Percentiles rank a stretch among this genome's conserved stretches.
These are phyloP conservation scores for Pseudomassariella vexata DNA, from an alignment of 2,329 filamentous ascomycete species.

Conservation along the genomic window DNA sequence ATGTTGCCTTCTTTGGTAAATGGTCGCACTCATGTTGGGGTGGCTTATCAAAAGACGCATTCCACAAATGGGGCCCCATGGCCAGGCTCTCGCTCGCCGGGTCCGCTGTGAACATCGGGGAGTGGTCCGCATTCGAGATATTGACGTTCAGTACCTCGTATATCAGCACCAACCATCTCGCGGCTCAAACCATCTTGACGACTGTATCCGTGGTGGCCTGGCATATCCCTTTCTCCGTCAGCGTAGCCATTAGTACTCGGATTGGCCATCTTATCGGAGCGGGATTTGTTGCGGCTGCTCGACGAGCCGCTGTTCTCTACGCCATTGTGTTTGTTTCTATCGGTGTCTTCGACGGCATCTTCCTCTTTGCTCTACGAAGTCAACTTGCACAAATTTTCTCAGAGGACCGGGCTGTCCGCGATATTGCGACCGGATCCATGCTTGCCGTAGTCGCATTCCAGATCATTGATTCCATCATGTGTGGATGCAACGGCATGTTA, in stretches of 20 bases:
- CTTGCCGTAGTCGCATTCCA: conserved; percentile 26
- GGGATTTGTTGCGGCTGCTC: conserved; percentile 23
- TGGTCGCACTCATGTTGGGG: conserved; percentile 38
- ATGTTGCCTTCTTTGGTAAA: conserved; percentile 35
- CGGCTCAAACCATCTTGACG: conserved; percentile 34
- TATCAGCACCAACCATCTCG: conserved; percentile 34
- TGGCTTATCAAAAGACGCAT: conserved; percentile 28
- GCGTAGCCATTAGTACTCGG: conserved; percentile 34
- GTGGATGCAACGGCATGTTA: conserved; percentile 30
- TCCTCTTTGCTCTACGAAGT: conserved; percentile 24
- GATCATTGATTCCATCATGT: conserved; percentile 27
- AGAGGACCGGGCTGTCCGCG: conserved; percentile 21
- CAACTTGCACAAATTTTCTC: conserved; percentile 25
- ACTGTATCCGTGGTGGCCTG: conserved; percentile 34
- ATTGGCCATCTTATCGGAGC: conserved; percentile 36
- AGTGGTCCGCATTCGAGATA: conserved; percentile 37
- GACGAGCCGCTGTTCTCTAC: conserved; percentile 24
- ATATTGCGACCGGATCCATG: conserved; percentile 24
- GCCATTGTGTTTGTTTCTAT: conserved; percentile 25
- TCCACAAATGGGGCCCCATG: conserved; percentile 34
- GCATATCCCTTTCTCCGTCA: conserved; percentile 37
- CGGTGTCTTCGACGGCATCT: conserved; percentile 26
- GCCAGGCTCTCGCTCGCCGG: conserved; percentile 32
- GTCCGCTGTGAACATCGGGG: conserved; percentile 31
- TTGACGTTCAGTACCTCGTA: conserved; percentile 39